Evolutionary conservation across 192 early-diverging fungal genomes (phyloP), one percentile per base, ranked within the genome.

Genomic region (Rhizophlyctis rosea): DNA sequence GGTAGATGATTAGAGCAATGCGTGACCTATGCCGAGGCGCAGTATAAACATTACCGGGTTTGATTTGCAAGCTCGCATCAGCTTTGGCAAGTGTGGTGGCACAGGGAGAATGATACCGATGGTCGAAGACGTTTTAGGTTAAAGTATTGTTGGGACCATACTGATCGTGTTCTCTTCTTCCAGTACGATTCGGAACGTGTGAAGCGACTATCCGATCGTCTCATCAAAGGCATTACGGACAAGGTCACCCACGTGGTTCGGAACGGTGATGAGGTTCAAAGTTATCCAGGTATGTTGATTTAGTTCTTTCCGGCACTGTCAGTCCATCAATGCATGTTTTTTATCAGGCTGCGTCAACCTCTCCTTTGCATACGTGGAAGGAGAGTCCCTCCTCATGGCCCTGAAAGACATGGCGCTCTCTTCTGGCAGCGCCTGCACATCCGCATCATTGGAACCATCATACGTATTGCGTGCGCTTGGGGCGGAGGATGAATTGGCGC

Each of bases 401-500:
- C 81, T 98, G 4, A 98, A 98, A 70, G 94, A 98, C 54, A 89
- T 98, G 60, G 96, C 96, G 1, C 80, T 98, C 35, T 93, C 91
- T 3, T 96, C 94, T 23, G 96, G 96, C 11, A 89, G 87, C 2
- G 96, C 96, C 2, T 98, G 96, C 79, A 98, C 96, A 4, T 92
- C 90, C 49, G 96, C 96, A 7, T 95, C 92, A 2, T 75, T 96
- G 4, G 96, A 98, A 73, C 96, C 96, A 34, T 91, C 89, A 36
- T 96, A 98, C 66, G 96, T 96, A n/a, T 81, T 96, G 36, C 88
- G 93, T 33, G 94, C 96, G 9, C 76, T 98, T n/a, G 96, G 96
- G 18, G 91, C 93, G 13, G 93, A 96, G 34, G 94, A 98, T 54
- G 96, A 96, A 53, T 91, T 92, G 83, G 96, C 96, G 32, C 96